Percentiles rank a stretch among this genome's conserved stretches.
Conservation (phyloP, 345 rosid species). For the Dipteronia dyeriana region DNA sequence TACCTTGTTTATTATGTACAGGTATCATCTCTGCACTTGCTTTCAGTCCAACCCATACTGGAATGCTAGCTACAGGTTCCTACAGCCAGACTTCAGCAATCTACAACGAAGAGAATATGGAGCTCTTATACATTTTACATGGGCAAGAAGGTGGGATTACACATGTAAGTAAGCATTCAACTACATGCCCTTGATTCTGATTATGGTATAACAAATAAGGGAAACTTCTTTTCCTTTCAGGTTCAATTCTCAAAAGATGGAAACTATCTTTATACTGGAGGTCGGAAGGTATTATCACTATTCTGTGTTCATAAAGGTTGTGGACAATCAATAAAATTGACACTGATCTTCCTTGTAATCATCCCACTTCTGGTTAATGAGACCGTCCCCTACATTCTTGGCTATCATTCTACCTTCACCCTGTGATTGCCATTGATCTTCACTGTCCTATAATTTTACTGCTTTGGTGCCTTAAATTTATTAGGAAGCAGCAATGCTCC, state of each 20-base stretch:
- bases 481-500: not conserved
- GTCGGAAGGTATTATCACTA: conserved; percentile 68
- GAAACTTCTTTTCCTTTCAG: conserved; percentile 41
- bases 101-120: conserved; percentile 95
- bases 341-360: not conserved
- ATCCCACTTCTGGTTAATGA: not conserved
- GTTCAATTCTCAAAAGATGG: conserved; percentile 95
- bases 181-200: conserved; percentile 8
- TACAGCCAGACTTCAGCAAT: conserved; percentile 84
- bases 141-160: conserved; percentile 98
- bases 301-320: not conserved
- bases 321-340: not conserved
- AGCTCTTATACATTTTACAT: conserved; percentile 82
- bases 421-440: not conserved
- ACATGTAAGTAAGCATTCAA: conserved; percentile 62
- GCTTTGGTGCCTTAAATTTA: not conserved
- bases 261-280: conserved; percentile 88
- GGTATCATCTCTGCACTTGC: conserved; percentile 89
- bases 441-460: not conserved
- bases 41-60: conserved; percentile 74
- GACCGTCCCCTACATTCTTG: not conserved
- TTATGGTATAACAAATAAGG: conserved; percentile 16
- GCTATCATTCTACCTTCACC: not conserved
- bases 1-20: conserved; percentile 31
- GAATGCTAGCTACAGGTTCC: conserved; percentile 93